Percentiles rank a stretch among this genome's conserved stretches.
Evolutionary conservation across 2,329 filamentous ascomycete genomes (phyloP).

Genomic region (Colletotrichum chrysophilum): DNA sequence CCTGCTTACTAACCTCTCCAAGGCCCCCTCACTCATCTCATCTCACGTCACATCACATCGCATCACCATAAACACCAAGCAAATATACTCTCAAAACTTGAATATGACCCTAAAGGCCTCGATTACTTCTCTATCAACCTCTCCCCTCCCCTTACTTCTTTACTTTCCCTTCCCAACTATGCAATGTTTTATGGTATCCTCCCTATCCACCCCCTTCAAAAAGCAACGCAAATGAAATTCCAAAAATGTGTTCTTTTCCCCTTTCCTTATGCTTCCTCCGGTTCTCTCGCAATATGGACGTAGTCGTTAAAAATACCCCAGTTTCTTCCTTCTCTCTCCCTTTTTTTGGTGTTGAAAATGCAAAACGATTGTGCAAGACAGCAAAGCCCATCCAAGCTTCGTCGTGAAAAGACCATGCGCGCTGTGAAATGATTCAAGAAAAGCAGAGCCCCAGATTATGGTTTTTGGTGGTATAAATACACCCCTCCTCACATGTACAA

Average conservation of each 20-base stretch:
- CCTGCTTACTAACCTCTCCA: too few relatives aligned
- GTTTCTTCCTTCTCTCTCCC: not conserved
- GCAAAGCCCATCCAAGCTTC: not conserved
- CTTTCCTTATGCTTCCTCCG: not conserved
- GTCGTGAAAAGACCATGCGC: not conserved
- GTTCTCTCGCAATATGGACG: not conserved
- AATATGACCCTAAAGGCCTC: not conserved
- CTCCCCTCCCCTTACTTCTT: not conserved
- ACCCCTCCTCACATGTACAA: not conserved
- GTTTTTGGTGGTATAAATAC: conserved; percentile 10
- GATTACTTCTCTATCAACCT: not conserved
- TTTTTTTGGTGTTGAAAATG: not conserved
- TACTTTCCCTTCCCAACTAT: not conserved
- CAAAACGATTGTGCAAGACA: not conserved
- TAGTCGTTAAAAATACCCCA: not conserved
- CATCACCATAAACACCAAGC: not conserved
- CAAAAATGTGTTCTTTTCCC: not conserved
- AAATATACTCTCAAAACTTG: not conserved
- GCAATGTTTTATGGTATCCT: not conserved
- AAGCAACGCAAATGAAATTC: not conserved
- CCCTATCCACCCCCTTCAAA: not conserved
- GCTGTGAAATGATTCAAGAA: not conserved
- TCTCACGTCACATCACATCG: not conserved
- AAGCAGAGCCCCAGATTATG: not conserved
- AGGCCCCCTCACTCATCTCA: not conserved